Evolutionary conservation across 208 protist species (phyloP), one percentile per base, ranked within the genome.

Genomic region (Trypanosomatidae sp.): DNA sequence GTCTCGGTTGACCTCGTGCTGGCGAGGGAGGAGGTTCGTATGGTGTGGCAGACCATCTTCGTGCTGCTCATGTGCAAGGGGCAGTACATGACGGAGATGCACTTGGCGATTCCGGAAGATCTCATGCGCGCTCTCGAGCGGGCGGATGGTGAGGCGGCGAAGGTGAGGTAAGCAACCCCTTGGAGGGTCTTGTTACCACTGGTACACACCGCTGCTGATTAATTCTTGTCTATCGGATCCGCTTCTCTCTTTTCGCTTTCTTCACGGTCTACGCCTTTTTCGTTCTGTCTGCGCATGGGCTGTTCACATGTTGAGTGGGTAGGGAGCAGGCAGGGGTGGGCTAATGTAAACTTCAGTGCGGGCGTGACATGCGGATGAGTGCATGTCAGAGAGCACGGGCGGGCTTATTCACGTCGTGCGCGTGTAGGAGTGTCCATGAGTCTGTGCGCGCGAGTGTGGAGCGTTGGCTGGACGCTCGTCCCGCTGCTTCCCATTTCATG

Each of bases 1-100:
- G 43, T 43, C 43, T 90, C 86, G 22, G 79, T 89, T 0, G 92
- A 95, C 43, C 19, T 87, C 1, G 92, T 94, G 17, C 81, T 90
- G 3, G 82, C 85, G 22, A 76, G 66, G 59, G 90, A 92, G 72
- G 92, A 97, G 82, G 64, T 70, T 70, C 80, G 80, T 12, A 97
- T 97, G 92, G 49, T 92, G 56, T 77, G 76, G 60, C 84, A 97
- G 69, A 93, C 90, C 9, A 71, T 90, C 6, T 92, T 91, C 73
- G 89, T 95, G 39, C 58, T 97, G 28, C 73, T 91, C 58, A 74
- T 93, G 82, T 85, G 87, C 69, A 71, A 91, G 49, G 87, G 84
- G 15, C 89, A 95, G 73, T 90, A 94, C 19, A 64, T 91, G 65
- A 62, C 83, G 62, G 91, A 96, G 71, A 46, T 93, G 65, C 71